Percentiles rank a stretch among this genome's conserved stretches.
These are phyloP conservation scores for Aspergillus fumigatiaffinis DNA, from an alignment of 2,329 filamentous ascomycete species.

Conservation along the genomic window DNA sequence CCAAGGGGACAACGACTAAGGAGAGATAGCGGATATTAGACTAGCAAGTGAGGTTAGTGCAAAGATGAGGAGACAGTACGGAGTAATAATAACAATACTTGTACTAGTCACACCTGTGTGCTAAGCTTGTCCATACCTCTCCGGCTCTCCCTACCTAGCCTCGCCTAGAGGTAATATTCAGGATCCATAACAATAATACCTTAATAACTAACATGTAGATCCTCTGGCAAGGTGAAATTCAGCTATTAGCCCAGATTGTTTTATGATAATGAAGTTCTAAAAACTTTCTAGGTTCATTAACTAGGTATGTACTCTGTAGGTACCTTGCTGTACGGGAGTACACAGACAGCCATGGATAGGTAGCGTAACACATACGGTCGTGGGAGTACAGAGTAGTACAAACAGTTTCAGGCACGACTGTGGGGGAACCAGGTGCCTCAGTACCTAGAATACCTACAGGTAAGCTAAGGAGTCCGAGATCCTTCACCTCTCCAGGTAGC, in stretches of 20 bases:
- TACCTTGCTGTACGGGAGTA: no score
- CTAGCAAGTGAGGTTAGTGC: not conserved
- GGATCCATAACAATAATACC: not conserved
- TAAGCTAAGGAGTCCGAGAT: not conserved
- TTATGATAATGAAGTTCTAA: no score
- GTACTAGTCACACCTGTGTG: not conserved
- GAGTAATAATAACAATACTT: not conserved
- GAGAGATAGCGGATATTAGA: slow-evolving; percentile 12
- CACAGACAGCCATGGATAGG: not conserved
- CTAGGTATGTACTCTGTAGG: no score
- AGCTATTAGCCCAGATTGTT: not conserved
- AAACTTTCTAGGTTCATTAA: no score
- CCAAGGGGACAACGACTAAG: slow-evolving; percentile 7
- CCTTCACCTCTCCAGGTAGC: not conserved
- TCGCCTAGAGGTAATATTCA: not conserved
- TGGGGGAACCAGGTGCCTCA: no score
- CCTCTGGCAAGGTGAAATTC: not conserved
- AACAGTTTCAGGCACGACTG: not conserved
- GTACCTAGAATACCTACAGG: not conserved
- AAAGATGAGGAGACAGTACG: not conserved
- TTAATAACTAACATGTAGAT: not conserved
- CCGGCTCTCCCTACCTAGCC: no score
- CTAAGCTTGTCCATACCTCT: not conserved
- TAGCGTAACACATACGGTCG: not conserved
- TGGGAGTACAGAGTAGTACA: not conserved